A percentile compares a stretch with the other conserved stretches of the same genome.
Evolutionary conservation across 371 early-diverging fungal genomes (phyloP).

Genomic region (Nosema granulosis): DNA sequence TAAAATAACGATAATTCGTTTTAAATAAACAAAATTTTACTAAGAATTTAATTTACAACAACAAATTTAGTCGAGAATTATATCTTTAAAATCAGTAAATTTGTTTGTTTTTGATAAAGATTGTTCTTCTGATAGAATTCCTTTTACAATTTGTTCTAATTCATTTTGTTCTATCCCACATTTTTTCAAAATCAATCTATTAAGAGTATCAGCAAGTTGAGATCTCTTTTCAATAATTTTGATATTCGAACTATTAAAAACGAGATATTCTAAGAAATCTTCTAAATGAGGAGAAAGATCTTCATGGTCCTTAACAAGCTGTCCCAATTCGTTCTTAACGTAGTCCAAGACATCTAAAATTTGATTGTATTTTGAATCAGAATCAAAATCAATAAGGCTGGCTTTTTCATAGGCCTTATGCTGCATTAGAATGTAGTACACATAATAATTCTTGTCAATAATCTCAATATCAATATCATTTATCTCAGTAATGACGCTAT

Average conservation of each 20-base stretch:
- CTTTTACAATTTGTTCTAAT: slow-evolving; percentile 13
- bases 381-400: neutral
- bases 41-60: too few species aligned
- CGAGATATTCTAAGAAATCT: slow-evolving; percentile 22
- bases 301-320: neutral
- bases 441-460: slow-evolving; percentile 11
- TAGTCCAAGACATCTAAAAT: slow-evolving; percentile 15
- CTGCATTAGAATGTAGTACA: slow-evolving; percentile 17
- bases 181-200: slow-evolving; percentile 14
- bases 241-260: slow-evolving; percentile 16
- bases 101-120: slow-evolving; percentile 26
- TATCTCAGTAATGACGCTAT: slow-evolving; percentile 6
- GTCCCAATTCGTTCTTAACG: neutral
- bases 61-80: neutral
- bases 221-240: slow-evolving; percentile 9
- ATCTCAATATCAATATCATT: slow-evolving; percentile 30
- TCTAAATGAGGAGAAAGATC: neutral
- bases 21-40: neutral
- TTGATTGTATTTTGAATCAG: neutral
- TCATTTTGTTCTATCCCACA: slow-evolving; percentile 12
- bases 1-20: neutral
- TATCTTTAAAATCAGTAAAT: slow-evolving; percentile 28
- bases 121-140: slow-evolving; percentile 25
- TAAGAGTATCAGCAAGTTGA: slow-evolving; percentile 21
- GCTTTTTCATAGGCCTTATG: slow-evolving; percentile 36